phyloP scores from a whole-genome alignment of 2,329 filamentous ascomycete species.

The Colletotrichum costaricense region DNA sequence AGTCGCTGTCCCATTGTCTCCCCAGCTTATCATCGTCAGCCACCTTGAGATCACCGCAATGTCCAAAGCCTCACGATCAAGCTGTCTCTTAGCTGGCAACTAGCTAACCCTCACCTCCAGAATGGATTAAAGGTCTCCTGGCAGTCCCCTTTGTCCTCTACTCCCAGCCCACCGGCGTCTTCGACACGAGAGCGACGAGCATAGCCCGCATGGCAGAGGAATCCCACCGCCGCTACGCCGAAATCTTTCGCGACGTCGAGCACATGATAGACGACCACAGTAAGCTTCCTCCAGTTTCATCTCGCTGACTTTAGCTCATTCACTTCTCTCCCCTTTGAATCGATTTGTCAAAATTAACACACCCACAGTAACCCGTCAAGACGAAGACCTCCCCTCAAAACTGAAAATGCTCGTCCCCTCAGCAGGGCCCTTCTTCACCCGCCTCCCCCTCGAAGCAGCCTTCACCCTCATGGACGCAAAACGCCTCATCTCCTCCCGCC shows the following conservation, averaged over 20 bases:
- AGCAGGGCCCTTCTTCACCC: slow-evolving; percentile 94
- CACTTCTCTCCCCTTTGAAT: not conserved
- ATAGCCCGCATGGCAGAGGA: slow-evolving; percentile 80
- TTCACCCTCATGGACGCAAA: slow-evolving; percentile 91
- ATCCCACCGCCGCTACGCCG: slow-evolving; percentile 88
- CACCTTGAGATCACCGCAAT: not conserved
- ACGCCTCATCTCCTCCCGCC: slow-evolving; percentile 87
- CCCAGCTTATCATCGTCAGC: not conserved
- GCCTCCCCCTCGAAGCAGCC: slow-evolving; percentile 85
- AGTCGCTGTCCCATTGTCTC: not conserved
- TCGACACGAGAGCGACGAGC: slow-evolving; percentile 74
- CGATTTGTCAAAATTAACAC: slow-evolving; percentile 1
- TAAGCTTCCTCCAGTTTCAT: slow-evolving; percentile 49
- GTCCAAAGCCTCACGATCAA: no score
- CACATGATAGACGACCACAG: slow-evolving; percentile 92
- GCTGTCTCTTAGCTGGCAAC: not conserved
- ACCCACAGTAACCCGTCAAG: slow-evolving; percentile 76
- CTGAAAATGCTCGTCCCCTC: slow-evolving; percentile 91
- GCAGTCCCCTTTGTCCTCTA: slow-evolving; percentile 97
- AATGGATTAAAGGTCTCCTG: slow-evolving; percentile 97
- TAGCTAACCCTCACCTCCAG: slow-evolving; percentile 50
- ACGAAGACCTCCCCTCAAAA: slow-evolving; percentile 80
- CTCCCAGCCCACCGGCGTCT: slow-evolving; percentile 91
- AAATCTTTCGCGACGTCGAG: slow-evolving; percentile 96
- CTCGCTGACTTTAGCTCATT: not conserved